phyloP scores from a whole-genome alignment of 208 protist genomes.

The Leptomonas seymouri region DNA sequence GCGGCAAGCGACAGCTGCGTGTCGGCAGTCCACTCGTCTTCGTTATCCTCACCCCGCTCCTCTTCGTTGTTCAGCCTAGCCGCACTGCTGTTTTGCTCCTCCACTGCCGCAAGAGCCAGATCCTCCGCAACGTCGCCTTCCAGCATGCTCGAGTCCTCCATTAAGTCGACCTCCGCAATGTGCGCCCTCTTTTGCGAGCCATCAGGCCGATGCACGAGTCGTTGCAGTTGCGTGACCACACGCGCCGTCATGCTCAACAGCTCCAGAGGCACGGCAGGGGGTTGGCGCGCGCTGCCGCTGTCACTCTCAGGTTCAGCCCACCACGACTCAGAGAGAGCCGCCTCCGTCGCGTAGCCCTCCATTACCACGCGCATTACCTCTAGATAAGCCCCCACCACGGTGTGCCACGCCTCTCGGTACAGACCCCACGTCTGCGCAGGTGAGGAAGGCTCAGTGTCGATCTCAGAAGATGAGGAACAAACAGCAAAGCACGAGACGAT shows the following conservation, averaged over 20 bases:
- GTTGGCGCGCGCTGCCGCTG: background rate
- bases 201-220: conserved; percentile 12
- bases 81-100: conserved; percentile 1
- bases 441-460: background rate
- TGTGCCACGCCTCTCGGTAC: conserved; percentile 8
- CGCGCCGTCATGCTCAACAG: conserved; percentile 29
- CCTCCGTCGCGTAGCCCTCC: conserved; percentile 23
- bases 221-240: conserved; percentile 33
- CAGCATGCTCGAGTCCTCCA: background rate
- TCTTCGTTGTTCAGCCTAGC: background rate
- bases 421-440: background rate
- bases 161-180: conserved; percentile 1
- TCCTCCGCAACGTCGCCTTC: background rate
- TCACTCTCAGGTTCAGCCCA: background rate
- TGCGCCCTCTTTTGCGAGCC: background rate
- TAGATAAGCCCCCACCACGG: conserved; percentile 18
- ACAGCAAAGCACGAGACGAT: conserved; percentile 16
- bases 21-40: background rate
- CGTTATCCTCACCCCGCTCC: background rate
- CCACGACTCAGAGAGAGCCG: conserved; percentile 22
- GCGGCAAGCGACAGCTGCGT: background rate
- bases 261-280: conserved; percentile 17
- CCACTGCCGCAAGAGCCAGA: background rate
- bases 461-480: background rate
- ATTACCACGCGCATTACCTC: conserved; percentile 8